These are phyloP conservation scores for Xylaria venustula DNA, from an alignment of 495 filamentous ascomycete genomes.

Conservation along the genomic window DNA sequence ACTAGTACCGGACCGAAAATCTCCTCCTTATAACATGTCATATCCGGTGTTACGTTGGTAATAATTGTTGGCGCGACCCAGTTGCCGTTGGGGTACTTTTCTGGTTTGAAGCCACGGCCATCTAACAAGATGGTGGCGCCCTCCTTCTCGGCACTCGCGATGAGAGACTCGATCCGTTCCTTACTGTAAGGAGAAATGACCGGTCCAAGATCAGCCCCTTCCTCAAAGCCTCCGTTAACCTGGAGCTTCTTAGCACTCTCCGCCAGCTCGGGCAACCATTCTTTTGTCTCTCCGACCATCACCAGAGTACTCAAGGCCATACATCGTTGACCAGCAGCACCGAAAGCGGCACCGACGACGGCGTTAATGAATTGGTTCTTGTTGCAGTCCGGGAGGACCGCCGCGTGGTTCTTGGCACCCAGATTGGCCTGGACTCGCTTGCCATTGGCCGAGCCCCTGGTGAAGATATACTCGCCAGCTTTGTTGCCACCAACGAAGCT, in stretches of 20 bases:
- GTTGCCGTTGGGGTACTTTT: slow-evolving; percentile 95
- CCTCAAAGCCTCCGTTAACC: slow-evolving; percentile 93
- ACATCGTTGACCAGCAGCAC: slow-evolving; percentile 94
- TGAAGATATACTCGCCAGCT: slow-evolving; percentile 96
- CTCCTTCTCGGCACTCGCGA: slow-evolving; percentile 85
- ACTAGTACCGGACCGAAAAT: slow-evolving; percentile 97
- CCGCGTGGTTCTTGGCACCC: slow-evolving; percentile 97
- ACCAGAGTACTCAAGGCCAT: slow-evolving; percentile 96
- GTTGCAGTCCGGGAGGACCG: slow-evolving; percentile 92
- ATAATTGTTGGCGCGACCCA: slow-evolving; percentile 96
- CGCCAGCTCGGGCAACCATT: slow-evolving; percentile 88
- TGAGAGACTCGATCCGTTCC: slow-evolving; percentile 83
- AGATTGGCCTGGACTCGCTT: slow-evolving; percentile 95
- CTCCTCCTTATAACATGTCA: slow-evolving; percentile 94
- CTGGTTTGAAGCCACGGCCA: slow-evolving; percentile 81
- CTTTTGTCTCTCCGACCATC: slow-evolving; percentile 90
- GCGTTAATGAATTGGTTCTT: slow-evolving; percentile 97
- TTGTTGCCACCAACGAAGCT: slow-evolving; percentile 96
- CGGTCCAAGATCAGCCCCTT: slow-evolving; percentile 91
- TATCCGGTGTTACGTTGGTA: slow-evolving; percentile 82
- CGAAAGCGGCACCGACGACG: slow-evolving; percentile 92
- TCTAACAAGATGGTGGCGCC: slow-evolving; percentile 95
- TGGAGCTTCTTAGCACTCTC: slow-evolving; percentile 87
- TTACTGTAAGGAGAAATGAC: slow-evolving; percentile 94
- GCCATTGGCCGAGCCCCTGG: slow-evolving; percentile 86